Evolutionary conservation across 129 eudicot species (phyloP), one percentile per base, ranked within the genome.

Genomic region (Kitagawia praeruptora): DNA sequence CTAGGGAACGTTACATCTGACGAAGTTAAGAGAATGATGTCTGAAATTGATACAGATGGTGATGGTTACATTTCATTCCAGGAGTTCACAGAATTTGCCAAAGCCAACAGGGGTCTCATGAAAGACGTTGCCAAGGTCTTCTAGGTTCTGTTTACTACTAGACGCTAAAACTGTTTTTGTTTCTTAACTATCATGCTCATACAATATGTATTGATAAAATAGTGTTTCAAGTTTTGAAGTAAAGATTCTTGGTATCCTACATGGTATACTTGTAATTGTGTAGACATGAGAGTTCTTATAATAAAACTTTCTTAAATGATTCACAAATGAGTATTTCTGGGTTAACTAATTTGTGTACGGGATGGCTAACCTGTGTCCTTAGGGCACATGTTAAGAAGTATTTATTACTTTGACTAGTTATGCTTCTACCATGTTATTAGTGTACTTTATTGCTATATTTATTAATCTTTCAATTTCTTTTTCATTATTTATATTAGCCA

Each of bases 61-160:
- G 96, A 92, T 77, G 99, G 96, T 13, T 89, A 37, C 89, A 90
- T 95, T 81, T 90, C 99, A 0, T 92, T 75, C 63, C 78, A 90
- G 53, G 99, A 95, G 81, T 95, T 92, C 82, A 78, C 88, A 19
- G 86, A 67, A 18, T 95, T 95, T 74, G 87, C 92, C 67, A 64
- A 75, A 3, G 98, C 96, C 53, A 95, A 95, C 72, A 84, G 78
- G 77, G 97, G 96, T 23, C 83, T 95, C 42, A 84, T 95, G 81
- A 95, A 76, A 81, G 98, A 95, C 61, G 96, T 95, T 70, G 96
- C 96, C 75, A 95, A 95, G 85, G 80, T 95, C 67, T 85, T 95
- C 80, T 92, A 89, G 40, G 2, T 66, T 66, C 38, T 66, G 15
- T 12, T 25, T 2, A 18, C 34, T 51, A 4, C 54, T 15, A 49